phyloP scores from a whole-genome alignment of 179 eudicot genomes.

The Corrigiola litoralis region DNA sequence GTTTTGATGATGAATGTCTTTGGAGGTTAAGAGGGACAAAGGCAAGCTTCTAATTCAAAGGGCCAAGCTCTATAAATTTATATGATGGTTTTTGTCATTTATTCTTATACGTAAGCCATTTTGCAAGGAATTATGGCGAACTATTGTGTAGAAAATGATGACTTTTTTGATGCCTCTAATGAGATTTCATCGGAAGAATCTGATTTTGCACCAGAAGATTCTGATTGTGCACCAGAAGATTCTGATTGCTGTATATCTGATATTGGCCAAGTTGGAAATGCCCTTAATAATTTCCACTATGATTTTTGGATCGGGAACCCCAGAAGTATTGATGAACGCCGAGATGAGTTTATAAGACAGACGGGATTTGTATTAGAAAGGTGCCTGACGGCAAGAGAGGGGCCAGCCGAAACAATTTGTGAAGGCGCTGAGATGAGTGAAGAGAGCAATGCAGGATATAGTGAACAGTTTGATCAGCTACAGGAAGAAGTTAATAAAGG shows the following conservation, averaged over 20 bases:
- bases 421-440: slow-evolving; percentile 18
- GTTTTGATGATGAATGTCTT: background rate
- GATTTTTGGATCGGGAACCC: slow-evolving; percentile 57
- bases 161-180: slow-evolving; percentile 53
- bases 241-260: slow-evolving; percentile 29
- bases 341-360: slow-evolving; percentile 49
- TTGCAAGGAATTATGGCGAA: slow-evolving; percentile 12
- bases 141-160: slow-evolving; percentile 23
- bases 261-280: slow-evolving; percentile 8
- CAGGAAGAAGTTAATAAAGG: slow-evolving; percentile 1
- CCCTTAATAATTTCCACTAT: slow-evolving; percentile 29
- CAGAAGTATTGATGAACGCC: slow-evolving; percentile 58
- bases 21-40: background rate
- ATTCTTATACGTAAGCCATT: background rate
- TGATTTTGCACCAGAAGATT: slow-evolving; percentile 36
- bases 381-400: slow-evolving; percentile 33
- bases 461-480: slow-evolving; percentile 1
- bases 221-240: slow-evolving; percentile 1
- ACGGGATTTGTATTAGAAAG: slow-evolving; percentile 47
- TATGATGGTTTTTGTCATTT: slow-evolving; percentile 2
- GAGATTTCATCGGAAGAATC: slow-evolving; percentile 49
- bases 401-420: slow-evolving; percentile 13
- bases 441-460: slow-evolving; percentile 20
- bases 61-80: background rate
- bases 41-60: background rate